phyloP scores from a whole-genome alignment of 768 basidiomycete genomes.

The Rhodosporidiobolus sp. region DNA sequence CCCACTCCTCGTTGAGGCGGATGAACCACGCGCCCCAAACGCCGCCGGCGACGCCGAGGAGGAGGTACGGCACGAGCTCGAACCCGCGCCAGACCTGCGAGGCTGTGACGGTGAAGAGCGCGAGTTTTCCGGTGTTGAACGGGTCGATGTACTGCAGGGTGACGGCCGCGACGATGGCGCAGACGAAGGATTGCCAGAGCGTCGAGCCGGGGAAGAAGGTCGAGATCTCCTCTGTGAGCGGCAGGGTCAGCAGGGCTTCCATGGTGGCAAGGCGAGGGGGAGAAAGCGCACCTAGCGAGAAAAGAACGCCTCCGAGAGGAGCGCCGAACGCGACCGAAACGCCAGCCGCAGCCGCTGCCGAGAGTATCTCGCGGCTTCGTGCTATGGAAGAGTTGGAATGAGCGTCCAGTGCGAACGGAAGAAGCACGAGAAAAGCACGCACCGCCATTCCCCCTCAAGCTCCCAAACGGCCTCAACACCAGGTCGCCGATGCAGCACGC shows the following conservation, averaged over 20 bases:
- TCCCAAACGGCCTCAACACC: slow-evolving; percentile 72
- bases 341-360: slow-evolving; percentile 93
- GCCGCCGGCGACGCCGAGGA: slow-evolving; percentile 84
- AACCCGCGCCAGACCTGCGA: slow-evolving; percentile 86
- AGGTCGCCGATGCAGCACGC: slow-evolving; percentile 90
- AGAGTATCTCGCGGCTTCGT: slow-evolving; percentile 88
- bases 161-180: slow-evolving; percentile 79
- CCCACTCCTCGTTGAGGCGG: slow-evolving; percentile 85
- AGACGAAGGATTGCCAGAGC: slow-evolving; percentile 60
- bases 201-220: slow-evolving; percentile 43
- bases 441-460: slow-evolving; percentile 94
- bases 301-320: slow-evolving; percentile 84
- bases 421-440: neutral
- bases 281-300: slow-evolving; percentile 61
- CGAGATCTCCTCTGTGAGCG: slow-evolving; percentile 38
- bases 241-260: too few species aligned
- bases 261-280: neutral
- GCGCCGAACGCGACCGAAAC: slow-evolving; percentile 97
- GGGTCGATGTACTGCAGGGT: slow-evolving; percentile 79
- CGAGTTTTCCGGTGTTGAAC: slow-evolving; percentile 90
- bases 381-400: slow-evolving; percentile 15
- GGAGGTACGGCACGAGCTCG: slow-evolving; percentile 77
- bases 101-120: slow-evolving; percentile 77
- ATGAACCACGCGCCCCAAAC: slow-evolving; percentile 91
- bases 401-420: neutral